Evolutionary conservation across 2,329 filamentous ascomycete genomes (phyloP).

Genomic region (Exophiala mesophila): DNA sequence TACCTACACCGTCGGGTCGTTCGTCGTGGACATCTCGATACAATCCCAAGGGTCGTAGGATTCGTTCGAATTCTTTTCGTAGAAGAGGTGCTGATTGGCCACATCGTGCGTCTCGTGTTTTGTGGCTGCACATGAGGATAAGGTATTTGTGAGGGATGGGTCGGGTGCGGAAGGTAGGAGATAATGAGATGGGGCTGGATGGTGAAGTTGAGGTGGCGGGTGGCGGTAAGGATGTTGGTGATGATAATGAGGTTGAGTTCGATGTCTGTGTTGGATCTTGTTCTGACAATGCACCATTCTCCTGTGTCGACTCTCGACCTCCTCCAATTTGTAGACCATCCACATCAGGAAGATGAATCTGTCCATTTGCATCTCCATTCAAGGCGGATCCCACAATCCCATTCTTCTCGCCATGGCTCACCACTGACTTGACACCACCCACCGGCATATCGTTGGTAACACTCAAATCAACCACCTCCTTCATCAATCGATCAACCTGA

Average conservation of each 20-base stretch:
- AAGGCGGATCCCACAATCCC: background rate
- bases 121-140: conserved; percentile 84
- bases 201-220: background rate
- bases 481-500: conserved; percentile 20
- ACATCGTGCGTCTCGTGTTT: conserved; percentile 82
- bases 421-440: background rate
- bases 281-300: too few species aligned
- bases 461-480: conserved; percentile 20
- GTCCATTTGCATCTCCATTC: background rate
- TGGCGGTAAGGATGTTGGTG: background rate
- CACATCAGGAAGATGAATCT: conserved; percentile 7
- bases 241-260: conserved; percentile 3
- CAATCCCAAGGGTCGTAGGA: conserved; percentile 76
- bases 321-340: conserved; percentile 9
- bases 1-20: conserved; percentile 82
- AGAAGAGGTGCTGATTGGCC: conserved; percentile 87
- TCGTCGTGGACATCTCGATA: conserved; percentile 85
- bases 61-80: conserved; percentile 81
- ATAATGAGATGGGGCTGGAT: conserved; percentile 7
- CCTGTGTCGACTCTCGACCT: background rate
- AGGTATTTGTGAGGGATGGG: conserved; percentile 74
- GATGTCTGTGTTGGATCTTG: background rate
- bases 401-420: conserved; percentile 4
- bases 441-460: conserved; percentile 17
- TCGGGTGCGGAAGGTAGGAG: conserved; percentile 33